phyloP scores from a whole-genome alignment of 1,284 basidiomycete genomes.

The Ganoderma boninense region DNA sequence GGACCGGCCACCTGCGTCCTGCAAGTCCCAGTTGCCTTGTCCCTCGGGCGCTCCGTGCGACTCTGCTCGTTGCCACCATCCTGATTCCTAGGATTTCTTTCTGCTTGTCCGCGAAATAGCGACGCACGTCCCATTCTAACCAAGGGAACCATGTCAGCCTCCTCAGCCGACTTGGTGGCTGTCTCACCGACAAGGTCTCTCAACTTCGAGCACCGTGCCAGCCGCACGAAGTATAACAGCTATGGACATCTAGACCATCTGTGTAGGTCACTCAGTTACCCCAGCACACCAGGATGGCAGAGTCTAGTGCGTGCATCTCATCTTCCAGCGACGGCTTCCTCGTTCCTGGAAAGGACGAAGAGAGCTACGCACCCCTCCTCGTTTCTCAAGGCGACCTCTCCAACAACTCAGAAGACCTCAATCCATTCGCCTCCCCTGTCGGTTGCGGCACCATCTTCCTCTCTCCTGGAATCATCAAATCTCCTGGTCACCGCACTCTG shows the following conservation, averaged over 20 bases:
- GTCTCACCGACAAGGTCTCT: neutral
- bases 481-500: neutral
- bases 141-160: neutral
- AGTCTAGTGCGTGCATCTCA: neutral
- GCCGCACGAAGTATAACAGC: neutral
- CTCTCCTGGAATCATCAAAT: neutral
- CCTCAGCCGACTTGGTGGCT: neutral
- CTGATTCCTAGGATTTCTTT: too few species aligned
- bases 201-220: neutral
- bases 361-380: slow-evolving; percentile 9
- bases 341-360: neutral
- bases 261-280: neutral
- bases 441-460: slow-evolving; percentile 7
- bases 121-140: neutral
- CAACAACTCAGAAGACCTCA: neutral
- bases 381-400: slow-evolving; percentile 3
- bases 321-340: slow-evolving; percentile 4
- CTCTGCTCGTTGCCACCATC: neutral
- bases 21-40: neutral
- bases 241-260: neutral
- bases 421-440: slow-evolving; percentile 7
- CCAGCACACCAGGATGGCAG: slow-evolving; percentile 2
- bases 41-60: neutral
- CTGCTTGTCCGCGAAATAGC: neutral
- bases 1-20: neutral